Evolutionary conservation across 2,329 filamentous ascomycete species (phyloP).

Genomic region (Calycina herbarum): DNA sequence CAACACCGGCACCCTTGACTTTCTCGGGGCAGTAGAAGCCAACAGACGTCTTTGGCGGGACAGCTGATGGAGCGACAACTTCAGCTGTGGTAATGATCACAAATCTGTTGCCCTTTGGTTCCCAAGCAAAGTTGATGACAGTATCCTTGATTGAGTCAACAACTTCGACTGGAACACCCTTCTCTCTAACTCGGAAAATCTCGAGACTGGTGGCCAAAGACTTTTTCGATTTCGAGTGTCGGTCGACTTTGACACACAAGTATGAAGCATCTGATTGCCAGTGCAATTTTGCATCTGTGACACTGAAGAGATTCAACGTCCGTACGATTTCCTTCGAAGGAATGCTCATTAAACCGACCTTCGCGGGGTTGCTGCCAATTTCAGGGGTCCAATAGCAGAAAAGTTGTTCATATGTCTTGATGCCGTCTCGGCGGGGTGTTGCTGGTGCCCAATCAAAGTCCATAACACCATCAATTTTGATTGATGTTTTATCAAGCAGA

Average conservation of each 20-base stretch:
- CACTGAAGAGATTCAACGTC: constrained; percentile 96
- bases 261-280: constrained; percentile 96
- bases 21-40: constrained; percentile 98
- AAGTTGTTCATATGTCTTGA: constrained; percentile 93
- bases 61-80: constrained; percentile 72
- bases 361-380: constrained; percentile 95
- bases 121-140: constrained; percentile 99
- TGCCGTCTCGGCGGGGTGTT: constrained; percentile 74
- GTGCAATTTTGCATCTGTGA: constrained; percentile 95
- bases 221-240: constrained; percentile 99
- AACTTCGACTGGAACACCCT: constrained; percentile 97
- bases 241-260: constrained; percentile 96
- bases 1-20: constrained; percentile 74
- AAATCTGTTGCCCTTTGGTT: constrained; percentile 96
- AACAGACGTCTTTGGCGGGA: constrained; percentile 90
- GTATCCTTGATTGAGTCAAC: constrained; percentile 98
- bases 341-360: constrained; percentile 94
- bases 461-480: constrained; percentile 95
- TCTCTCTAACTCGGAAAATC: constrained; percentile 96
- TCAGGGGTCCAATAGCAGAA: constrained; percentile 99
- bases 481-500: constrained; percentile 82
- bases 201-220: constrained; percentile 95
- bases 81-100: constrained; percentile 95
- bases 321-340: constrained; percentile 93
- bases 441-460: constrained; percentile 98